Evolutionary conservation across 768 basidiomycete species (phyloP), one percentile per base, ranked within the genome.

Genomic region (Sporobolomyces phaffii): DNA sequence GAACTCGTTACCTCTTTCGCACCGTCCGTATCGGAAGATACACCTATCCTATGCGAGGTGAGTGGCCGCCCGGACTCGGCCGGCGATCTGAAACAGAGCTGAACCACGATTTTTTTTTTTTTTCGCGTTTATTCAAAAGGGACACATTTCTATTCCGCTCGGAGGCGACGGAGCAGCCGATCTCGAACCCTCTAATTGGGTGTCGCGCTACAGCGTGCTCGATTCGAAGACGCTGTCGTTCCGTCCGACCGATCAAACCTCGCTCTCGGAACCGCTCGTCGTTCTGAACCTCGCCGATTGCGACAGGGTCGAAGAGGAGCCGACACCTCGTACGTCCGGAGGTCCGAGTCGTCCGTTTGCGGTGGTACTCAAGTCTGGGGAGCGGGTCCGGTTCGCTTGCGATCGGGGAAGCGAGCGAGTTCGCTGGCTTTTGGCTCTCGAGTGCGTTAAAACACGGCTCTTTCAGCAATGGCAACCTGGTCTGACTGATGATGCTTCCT

Each of bases 211-310:
- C 57, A 59, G 50, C 28, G 69, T 70, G 13, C 57, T 70, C 9
- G 65, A 49, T 11, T 31, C 49, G 29, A 50, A 59, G 2, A 43
- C 54, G 3, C 64, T 70, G 38, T 64, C 65, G 1, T 65, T 60
- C 47, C 69, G 64, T 26, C 64, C 69, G 6, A 65, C 69, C 38
- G 64, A 70, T 34, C 54, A 43, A 11, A 53, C 47, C 26, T 44
- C 29, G 2, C 50, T 48, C 9, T 2, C 18, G 5, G 26, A 10
- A 0, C 60, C 64, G 1, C 29, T 58, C 34, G 15, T 47, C 57
- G 57, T 26, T 5, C 61, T 65, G 49, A 1, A 8, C 5, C 17
- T 62, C 14, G 11, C 38, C 34, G 48, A 70, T 5, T 45, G 45
- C 31, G 29, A n/a, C 7, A 22, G 33, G 1, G 33, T 69, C 40